These are phyloP conservation scores for Liriodendron chinense DNA, from an alignment of 164 flowering plant genomes.

Conservation along the genomic window DNA sequence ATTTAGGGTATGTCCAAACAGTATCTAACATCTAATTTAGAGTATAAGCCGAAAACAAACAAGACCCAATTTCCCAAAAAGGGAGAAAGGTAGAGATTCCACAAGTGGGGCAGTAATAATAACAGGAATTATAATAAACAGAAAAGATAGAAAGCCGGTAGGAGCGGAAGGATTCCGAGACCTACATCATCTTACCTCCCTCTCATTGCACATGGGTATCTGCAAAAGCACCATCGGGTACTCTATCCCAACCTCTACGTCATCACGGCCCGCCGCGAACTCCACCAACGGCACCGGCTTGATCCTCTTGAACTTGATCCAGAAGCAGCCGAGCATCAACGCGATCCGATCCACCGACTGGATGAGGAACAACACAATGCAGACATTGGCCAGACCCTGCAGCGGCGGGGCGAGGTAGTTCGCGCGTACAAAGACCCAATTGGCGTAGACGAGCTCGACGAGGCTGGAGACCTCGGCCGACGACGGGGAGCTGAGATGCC, in stretches of 20 bases:
- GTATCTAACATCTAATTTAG: neutral
- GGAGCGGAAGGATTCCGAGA: slow-evolving; percentile 21
- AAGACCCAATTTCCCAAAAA: neutral
- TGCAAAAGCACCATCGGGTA: slow-evolving; percentile 91
- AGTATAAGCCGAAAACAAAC: neutral
- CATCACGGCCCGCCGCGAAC: slow-evolving; percentile 20
- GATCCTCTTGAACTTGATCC: slow-evolving; percentile 66
- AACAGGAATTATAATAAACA: neutral
- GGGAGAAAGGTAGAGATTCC: neutral
- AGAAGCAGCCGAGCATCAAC: slow-evolving; percentile 70
- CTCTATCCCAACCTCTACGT: slow-evolving; percentile 37
- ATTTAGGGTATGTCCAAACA: neutral
- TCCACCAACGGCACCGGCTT: slow-evolving; percentile 56
- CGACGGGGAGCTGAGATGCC: slow-evolving; percentile 82
- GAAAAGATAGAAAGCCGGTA: neutral
- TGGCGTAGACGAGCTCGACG: slow-evolving; percentile 54
- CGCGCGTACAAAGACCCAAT: slow-evolving; percentile 64
- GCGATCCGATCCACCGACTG: slow-evolving; percentile 88
- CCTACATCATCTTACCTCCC: slow-evolving; percentile 92
- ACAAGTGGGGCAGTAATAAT: neutral
- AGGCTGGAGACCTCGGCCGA: slow-evolving; percentile 34
- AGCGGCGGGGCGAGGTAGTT: slow-evolving; percentile 78
- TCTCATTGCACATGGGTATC: slow-evolving; percentile 98
- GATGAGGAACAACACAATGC: slow-evolving; percentile 75
- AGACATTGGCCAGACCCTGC: slow-evolving; percentile 60